Base-by-base conservation (phyloP, 2,329 filamentous ascomycete species). In the Calonectria multiphialidica region DNA sequence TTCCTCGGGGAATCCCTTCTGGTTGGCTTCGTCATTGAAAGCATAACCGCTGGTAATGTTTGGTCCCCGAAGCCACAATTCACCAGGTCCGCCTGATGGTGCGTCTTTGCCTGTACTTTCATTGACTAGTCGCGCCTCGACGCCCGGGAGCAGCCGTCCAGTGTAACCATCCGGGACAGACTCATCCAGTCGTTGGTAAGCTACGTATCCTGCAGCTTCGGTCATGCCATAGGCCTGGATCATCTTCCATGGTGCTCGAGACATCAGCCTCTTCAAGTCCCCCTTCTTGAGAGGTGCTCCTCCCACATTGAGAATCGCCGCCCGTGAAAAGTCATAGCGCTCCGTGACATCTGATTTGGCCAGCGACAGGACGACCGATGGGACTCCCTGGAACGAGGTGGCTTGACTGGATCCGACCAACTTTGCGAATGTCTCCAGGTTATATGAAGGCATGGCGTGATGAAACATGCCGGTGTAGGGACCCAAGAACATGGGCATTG, bases 141-240 rank as follows among this genome's bases (percentile, higher is more conserved):
- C 81, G 2, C 82, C 82, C 0, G 84, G 83, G 13, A 86, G 67
- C 12, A 86, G 69, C 45, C 75, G 79, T 5, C 85, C 85, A 4
- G 83, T 83, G 2, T 77, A 78, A 1, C 84, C 84, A 1, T 81
- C 76, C 0, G 82, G 81, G 2, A 82, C 45, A 0, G 71, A 68
- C 55, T 86, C 84, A 40, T 80, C 75, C 1, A 81, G 73, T 4
- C 75, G 79, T 61, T 86, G 84, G 61, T 86, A 84, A 0, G 84
- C 86, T 4, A 86, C 83, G 71, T 86, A 87, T 0, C 80, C 84
- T 6, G 82, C 84, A 2, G 82, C 84, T 70, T 87, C 86, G 0
- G 85, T 87, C 85, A 87, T 87, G 23, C 85, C 86, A 65, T 86
- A 87, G 0, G 84, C 82, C 55, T 87, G 84, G 5, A 84, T 82